Base-by-base conservation (phyloP, 768 basidiomycete genomes). In the Agaricus blazei region DNA sequence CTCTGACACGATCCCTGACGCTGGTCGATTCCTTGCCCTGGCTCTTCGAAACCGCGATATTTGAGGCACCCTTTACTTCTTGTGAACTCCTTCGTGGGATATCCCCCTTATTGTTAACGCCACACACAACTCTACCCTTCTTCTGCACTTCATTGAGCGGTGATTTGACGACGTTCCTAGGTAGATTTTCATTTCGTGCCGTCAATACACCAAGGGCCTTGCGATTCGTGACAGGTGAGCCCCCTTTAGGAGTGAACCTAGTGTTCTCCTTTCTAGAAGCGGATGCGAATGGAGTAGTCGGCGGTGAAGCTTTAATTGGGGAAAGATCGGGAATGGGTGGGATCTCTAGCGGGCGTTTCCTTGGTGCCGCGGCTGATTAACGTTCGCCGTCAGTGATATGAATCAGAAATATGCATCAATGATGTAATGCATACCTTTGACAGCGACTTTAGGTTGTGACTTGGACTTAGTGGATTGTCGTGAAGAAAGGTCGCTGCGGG, bases 1-100 rank as follows among this genome's bases (percentile, higher is more conserved):
- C 88, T 60, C 75, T 75, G 60, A 90, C 84, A 9, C 88, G 75
- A 56, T 87, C 80, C 55, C 76, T 78, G 15, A 78, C 79, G 52
- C 68, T 73, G 44, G 78, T 79, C 51, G 76, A 77, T 56, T 71
- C 74, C 46, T 73, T 74, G 9, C 60, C 66, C 57, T 63, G 65
- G 19, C 60, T 51, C 47, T 38, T 59, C 15, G 57, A 46, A 12
- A 37, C 37, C 24, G 52, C 43, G 24, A 42, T 29, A 41, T 54
- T 45, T 14, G 59, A 58, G 42, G 56, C 51, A 37, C 60, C 62
- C 29, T 58, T 61, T 38, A 41, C 51, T 38, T 58, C 54, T 59
- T 54, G 55, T 23, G 59, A 44, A 45, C 37, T 57, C 54, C 53
- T 54, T 46, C 26, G 44, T 34, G 48, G 37, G n/a, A 44, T 40